Evolutionary conservation across 371 early-diverging fungal genomes (phyloP), one percentile per base, ranked within the genome.

Genomic region (Funneliformis caledonium): DNA sequence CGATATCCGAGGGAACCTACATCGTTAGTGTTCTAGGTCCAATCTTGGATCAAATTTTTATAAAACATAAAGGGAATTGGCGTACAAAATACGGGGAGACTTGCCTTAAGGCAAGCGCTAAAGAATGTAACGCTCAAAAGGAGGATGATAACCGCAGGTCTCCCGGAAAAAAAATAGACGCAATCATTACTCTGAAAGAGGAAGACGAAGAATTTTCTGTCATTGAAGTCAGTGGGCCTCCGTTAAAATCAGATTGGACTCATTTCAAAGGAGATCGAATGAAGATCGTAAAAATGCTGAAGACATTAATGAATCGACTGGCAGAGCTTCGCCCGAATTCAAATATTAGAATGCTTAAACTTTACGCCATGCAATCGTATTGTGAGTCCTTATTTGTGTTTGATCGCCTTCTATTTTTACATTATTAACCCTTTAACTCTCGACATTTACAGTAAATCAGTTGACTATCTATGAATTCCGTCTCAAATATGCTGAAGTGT

Each of bases 351-450:
- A 59, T 26, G 43, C 14, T 74, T 33, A 74, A 47, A 16, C 33
- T 74, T n/a, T 74, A 74, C n/a, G 75, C 45, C 42, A 60, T 74
- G 43, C 75, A 74, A 42, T 26, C 60, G 33, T 74, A 74, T 74
- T 60, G 75, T 74, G 59, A 74, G 37, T 74, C 19, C 31, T 70
- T 47, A 70, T 70, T 74, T 72, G 43, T 47, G 43, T 4, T 72
- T 19, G 37, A 37, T 52, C 2, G 42, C 16, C 45, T 47, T 45
- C 45, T 70, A 47, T 70, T 70, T 47, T 70, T n/a, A 14, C 22
- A 26, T 47, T 64, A 64, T 19, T 62, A 37, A 31, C 7, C 37
- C 56, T 56, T 33, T 74, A 74, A 33, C 56, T 50, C 37, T 74
- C 10, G 56, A 37, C 19, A 43, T 70, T n/a, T 11, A 61, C n/a